phyloP scores from a whole-genome alignment of 2,329 filamentous ascomycete species.

The Fusarium coffeatum region DNA sequence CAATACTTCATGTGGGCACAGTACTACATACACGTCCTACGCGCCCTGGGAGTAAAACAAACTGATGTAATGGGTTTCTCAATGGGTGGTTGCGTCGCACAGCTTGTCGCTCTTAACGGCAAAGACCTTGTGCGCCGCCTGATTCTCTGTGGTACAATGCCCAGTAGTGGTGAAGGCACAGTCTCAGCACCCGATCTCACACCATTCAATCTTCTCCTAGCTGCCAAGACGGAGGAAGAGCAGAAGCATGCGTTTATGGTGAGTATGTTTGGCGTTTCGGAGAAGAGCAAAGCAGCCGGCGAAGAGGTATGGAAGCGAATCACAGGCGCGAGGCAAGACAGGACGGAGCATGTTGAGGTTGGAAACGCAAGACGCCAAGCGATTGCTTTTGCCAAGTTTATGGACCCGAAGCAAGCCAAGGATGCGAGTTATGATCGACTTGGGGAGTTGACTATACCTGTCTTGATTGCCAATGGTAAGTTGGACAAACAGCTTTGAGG shows the following conservation, averaged over 20 bases:
- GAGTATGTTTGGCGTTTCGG: constrained; percentile 51
- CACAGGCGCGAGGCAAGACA: constrained; percentile 42
- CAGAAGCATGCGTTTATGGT: constrained; percentile 50
- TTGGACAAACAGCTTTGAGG: background rate
- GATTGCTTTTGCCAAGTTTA: constrained; percentile 52
- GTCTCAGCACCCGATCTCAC: constrained; percentile 46
- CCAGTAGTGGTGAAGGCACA: constrained; percentile 54
- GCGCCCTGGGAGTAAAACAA: constrained; percentile 52
- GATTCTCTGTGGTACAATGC: constrained; percentile 58
- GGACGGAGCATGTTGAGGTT: constrained; percentile 43
- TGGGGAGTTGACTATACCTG: constrained; percentile 50
- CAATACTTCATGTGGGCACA: constrained; percentile 48
- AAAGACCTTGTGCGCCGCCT: constrained; percentile 54
- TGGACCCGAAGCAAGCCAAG: constrained; percentile 48
- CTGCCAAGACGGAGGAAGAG: constrained; percentile 49
- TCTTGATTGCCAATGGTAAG: constrained; percentile 55
- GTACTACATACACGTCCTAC: constrained; percentile 52
- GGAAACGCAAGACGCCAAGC: constrained; percentile 48
- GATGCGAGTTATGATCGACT: constrained; percentile 52
- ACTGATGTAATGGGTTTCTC: constrained; percentile 63
- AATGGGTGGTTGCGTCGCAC: constrained; percentile 61
- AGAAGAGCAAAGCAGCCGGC: constrained; percentile 49
- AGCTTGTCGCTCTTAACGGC: constrained; percentile 57
- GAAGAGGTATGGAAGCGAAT: constrained; percentile 52
- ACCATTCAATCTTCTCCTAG: constrained; percentile 51